Conservation (phyloP, 257 asterid genomes). For the Orobanche coerulescens region DNA sequence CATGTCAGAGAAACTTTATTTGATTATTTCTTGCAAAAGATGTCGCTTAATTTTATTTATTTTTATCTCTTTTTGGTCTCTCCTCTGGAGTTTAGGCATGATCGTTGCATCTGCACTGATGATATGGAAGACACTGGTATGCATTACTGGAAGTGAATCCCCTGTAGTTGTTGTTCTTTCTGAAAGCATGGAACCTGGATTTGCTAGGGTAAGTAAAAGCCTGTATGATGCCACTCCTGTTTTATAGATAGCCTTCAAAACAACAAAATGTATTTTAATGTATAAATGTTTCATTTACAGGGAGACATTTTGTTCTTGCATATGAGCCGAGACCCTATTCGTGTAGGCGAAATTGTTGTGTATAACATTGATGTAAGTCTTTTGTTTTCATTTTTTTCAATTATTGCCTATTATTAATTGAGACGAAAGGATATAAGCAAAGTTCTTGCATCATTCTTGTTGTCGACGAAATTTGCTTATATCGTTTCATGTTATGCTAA, state of each 20-base stretch:
- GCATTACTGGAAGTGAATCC: slow-evolving; percentile 59
- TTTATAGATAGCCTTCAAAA: neutral
- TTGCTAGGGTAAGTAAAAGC: slow-evolving; percentile 55
- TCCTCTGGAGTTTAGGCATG: no score
- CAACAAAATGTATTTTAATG: neutral
- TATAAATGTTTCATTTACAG: slow-evolving; percentile 30
- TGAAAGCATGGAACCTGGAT: slow-evolving; percentile 84
- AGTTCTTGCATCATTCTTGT: no score
- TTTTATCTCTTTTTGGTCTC: no score
- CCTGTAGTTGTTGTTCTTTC: slow-evolving; percentile 71
- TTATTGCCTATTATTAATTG: neutral
- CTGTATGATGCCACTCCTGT: neutral
- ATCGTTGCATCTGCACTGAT: no score
- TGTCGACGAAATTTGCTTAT: no score
- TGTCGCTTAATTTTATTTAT: no score
- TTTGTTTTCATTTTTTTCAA: neutral
- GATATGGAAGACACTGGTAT: slow-evolving; percentile 44
- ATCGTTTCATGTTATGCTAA: no score
- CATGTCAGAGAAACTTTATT: no score
- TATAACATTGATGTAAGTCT: slow-evolving; percentile 24
- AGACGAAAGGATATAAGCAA: no score
- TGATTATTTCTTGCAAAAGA: no score
- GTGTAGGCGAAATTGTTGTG: slow-evolving; percentile 90
- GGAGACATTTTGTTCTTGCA: slow-evolving; percentile 90
- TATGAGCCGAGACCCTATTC: slow-evolving; percentile 77